Percentiles rank a stretch among this genome's conserved stretches.
Evolutionary conservation across 768 basidiomycete species (phyloP).

Genomic region (Tulasnella sp.): DNA sequence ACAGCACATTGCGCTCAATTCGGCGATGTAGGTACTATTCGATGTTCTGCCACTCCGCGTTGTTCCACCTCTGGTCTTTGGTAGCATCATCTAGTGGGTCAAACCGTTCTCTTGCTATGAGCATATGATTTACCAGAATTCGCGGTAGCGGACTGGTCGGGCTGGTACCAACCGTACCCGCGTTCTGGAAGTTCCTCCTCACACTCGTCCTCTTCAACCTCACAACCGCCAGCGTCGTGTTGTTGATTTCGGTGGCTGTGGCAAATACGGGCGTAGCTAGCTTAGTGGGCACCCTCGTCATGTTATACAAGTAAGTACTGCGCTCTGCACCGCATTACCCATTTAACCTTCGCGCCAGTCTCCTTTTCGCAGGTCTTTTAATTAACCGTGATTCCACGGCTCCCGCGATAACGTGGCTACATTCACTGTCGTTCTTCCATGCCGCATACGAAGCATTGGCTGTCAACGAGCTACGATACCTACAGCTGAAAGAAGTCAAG

Average conservation of each 20-base stretch:
- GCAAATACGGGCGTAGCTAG: constrained; percentile 80
- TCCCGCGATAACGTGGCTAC: constrained; percentile 65
- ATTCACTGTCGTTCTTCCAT: constrained; percentile 94
- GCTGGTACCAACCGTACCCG: constrained; percentile 75
- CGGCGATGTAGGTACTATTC: constrained; percentile 64
- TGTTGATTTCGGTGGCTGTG: constrained; percentile 82
- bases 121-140: not conserved
- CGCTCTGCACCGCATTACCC: not conserved
- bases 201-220: constrained; percentile 93
- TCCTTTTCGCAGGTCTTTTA: constrained; percentile 88
- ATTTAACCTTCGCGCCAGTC: constrained; percentile 32
- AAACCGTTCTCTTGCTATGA: not conserved
- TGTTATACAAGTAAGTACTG: constrained; percentile 88
- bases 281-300: constrained; percentile 84
- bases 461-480: constrained; percentile 93
- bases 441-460: constrained; percentile 94
- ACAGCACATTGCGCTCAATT: not conserved
- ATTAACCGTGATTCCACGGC: constrained; percentile 86
- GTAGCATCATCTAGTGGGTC: constrained; percentile 70
- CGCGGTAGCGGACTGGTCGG: constrained; percentile 57
- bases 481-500: constrained; percentile 84
- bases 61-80: constrained; percentile 89
- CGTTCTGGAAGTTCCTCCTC: constrained; percentile 98
- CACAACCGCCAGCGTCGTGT: constrained; percentile 83
- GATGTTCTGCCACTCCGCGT: constrained; percentile 91